phyloP scores from a whole-genome alignment of 148 eudicot genomes.

The Rhododendron vialii region DNA sequence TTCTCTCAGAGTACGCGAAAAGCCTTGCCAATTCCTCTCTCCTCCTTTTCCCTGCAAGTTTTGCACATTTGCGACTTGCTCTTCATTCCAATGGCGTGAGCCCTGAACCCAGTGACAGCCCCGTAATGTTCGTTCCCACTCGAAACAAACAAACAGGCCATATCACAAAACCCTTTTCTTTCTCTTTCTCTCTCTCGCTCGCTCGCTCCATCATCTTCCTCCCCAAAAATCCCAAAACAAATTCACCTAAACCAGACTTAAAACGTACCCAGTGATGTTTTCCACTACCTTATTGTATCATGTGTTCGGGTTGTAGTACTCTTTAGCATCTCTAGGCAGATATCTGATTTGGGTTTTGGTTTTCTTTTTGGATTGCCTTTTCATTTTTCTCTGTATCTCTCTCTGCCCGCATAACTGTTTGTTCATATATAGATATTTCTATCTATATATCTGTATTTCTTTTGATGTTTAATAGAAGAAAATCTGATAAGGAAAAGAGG shows the following conservation, averaged over 20 bases:
- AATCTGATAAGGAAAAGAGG: slow-evolving; percentile 14
- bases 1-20: neutral
- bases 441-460: neutral
- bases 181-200: neutral
- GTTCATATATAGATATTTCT: neutral
- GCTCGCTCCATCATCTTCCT: neutral
- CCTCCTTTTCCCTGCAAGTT: slow-evolving; percentile 11
- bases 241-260: neutral
- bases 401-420: neutral
- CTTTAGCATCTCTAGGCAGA: slow-evolving; percentile 12
- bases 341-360: slow-evolving; percentile 33
- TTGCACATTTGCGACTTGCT: slow-evolving; percentile 16
- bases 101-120: slow-evolving; percentile 30
- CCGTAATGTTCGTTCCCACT: slow-evolving; percentile 22
- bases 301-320: slow-evolving; percentile 6
- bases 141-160: slow-evolving; percentile 29
- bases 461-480: slow-evolving; percentile 19
- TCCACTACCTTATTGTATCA: slow-evolving; percentile 18
- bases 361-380: slow-evolving; percentile 5
- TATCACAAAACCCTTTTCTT: slow-evolving; percentile 7
- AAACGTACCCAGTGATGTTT: slow-evolving; percentile 10
- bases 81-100: slow-evolving; percentile 63
- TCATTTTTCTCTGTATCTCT: slow-evolving; percentile 9
- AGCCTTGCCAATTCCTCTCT: slow-evolving; percentile 6
- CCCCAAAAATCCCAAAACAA: slow-evolving; percentile 11